phyloP scores from a whole-genome alignment of 2,329 filamentous ascomycete species.

The Diaporthe aspalathi region DNA sequence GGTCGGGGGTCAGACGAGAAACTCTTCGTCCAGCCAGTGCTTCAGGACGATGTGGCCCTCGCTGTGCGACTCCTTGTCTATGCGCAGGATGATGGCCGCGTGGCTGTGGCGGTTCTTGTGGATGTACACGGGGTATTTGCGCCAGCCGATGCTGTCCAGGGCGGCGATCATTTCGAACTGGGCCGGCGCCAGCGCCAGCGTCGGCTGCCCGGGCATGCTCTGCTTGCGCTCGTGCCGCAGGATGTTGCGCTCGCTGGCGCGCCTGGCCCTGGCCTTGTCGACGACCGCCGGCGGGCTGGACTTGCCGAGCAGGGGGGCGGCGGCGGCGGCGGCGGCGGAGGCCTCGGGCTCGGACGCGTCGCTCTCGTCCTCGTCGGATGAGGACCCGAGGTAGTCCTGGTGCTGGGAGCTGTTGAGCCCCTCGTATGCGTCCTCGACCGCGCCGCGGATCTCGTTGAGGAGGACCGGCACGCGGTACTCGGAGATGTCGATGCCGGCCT shows the following conservation, averaged over 20 bases:
- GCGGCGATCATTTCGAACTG: constrained; percentile 89
- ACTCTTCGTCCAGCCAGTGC: constrained; percentile 85
- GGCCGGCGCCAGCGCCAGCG: constrained; percentile 79
- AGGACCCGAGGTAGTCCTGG: constrained; percentile 76
- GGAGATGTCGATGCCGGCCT: constrained; percentile 73
- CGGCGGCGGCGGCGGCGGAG: constrained; percentile 6
- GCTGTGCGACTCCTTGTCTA: constrained; percentile 72
- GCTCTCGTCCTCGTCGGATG: constrained; percentile 43
- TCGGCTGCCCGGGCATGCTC: constrained; percentile 66
- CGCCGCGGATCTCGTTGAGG: constrained; percentile 79
- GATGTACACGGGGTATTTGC: constrained; percentile 78
- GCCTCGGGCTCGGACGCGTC: constrained; percentile 33
- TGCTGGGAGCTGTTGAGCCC: constrained; percentile 75
- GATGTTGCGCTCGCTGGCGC: constrained; percentile 51
- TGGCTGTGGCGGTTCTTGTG: constrained; percentile 84
- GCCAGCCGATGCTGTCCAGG: constrained; percentile 74
- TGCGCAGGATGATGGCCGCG: constrained; percentile 88
- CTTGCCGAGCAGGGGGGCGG: constrained; percentile 6
- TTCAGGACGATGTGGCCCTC: constrained; percentile 83
- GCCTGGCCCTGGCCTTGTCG: constrained; percentile 44
- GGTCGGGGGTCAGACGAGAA: constrained; percentile 63
- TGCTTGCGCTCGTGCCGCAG: constrained; percentile 54
- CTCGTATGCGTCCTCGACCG: constrained; percentile 83
- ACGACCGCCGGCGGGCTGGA: constrained; percentile 24
- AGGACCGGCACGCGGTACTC: constrained; percentile 82